Conservation (phyloP, 129 eudicot genomes). For the Apium graveolens region DNA sequence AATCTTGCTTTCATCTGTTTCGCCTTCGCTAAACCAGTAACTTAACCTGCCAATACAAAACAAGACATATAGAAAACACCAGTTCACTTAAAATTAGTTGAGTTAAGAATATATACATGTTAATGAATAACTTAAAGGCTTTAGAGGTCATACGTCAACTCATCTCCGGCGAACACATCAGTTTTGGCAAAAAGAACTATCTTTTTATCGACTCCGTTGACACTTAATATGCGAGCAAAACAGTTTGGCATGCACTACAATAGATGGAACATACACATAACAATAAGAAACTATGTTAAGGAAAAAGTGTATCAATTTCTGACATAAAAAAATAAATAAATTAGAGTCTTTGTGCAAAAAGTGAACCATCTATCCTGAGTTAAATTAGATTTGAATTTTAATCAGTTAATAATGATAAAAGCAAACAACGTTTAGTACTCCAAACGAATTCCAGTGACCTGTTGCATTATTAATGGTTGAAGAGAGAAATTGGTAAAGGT, state of each 20-base stretch:
- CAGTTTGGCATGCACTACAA: constrained; percentile 90
- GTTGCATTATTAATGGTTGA: neutral
- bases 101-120: too few relatives aligned
- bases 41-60: neutral
- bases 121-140: neutral
- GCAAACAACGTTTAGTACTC: neutral
- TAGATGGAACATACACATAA: neutral
- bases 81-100: neutral
- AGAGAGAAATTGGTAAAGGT: too few relatives aligned
- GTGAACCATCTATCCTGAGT: neutral
- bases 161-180: constrained; percentile 67
- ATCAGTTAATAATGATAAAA: neutral
- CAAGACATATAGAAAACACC: neutral
- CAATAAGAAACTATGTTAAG: neutral
- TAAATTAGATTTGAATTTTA: too few relatives aligned
- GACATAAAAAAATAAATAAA: neutral
- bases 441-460: neutral
- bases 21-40: neutral
- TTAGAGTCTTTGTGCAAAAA: neutral
- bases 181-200: constrained; percentile 72
- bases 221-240: constrained; percentile 71
- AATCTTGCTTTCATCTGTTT: neutral
- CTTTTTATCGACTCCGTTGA: constrained; percentile 52
- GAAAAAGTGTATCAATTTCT: neutral
- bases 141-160: constrained; percentile 54